Conservation (phyloP, 805 yeast genomes). For the Ogataea nonfermentans region DNA sequence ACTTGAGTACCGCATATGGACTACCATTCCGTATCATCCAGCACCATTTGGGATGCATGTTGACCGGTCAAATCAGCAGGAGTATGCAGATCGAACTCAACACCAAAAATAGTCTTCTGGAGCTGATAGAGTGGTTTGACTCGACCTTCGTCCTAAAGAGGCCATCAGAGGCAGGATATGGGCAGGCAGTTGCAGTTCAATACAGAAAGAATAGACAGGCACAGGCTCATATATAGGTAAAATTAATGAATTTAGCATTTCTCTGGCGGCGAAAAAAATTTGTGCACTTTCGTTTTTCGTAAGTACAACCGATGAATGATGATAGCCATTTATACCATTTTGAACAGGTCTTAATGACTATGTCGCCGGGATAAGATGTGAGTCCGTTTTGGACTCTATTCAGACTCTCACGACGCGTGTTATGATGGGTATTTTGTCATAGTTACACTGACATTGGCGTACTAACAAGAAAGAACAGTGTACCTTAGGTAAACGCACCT, state of each 20-base stretch:
- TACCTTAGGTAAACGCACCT: background rate
- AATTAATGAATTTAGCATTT: constrained; percentile 1
- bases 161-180: constrained; percentile 69
- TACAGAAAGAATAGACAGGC: constrained; percentile 32
- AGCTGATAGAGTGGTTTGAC: constrained; percentile 84
- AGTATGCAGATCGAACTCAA: constrained; percentile 60
- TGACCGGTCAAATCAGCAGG: constrained; percentile 52
- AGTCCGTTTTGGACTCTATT: constrained; percentile 36
- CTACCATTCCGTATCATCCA: constrained; percentile 80
- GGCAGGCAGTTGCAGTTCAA: constrained; percentile 35
- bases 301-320: constrained; percentile 23
- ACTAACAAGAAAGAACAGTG: constrained; percentile 6
- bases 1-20: constrained; percentile 74
- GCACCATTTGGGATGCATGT: constrained; percentile 88
- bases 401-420: constrained; percentile 42
- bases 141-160: constrained; percentile 61
- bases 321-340: constrained; percentile 34
- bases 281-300: constrained; percentile 4
- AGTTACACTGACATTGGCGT: constrained; percentile 69
- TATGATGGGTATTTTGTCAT: constrained; percentile 72
- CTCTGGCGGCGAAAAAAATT: constrained; percentile 7
- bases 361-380: constrained; percentile 17
- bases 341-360: constrained; percentile 26
- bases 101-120: constrained; percentile 52
- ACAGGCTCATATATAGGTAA: constrained; percentile 27